phyloP scores from a whole-genome alignment of 805 yeast genomes.

The Tanozyma kutaoensis region DNA sequence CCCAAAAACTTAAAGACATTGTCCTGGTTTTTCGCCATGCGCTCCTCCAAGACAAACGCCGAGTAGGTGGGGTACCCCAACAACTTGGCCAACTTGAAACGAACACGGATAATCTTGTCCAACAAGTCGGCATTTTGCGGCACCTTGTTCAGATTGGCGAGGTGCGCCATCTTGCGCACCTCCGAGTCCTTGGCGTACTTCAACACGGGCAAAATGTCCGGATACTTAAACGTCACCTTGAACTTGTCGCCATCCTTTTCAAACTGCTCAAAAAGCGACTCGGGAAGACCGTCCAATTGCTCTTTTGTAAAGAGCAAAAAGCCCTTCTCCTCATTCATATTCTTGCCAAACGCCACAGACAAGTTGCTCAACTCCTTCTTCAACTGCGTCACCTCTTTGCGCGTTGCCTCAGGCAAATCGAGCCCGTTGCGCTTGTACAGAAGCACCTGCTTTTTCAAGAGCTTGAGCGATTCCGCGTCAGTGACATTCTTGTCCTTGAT shows the following conservation, averaged over 20 bases:
- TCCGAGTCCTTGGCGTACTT: slow-evolving; percentile 52
- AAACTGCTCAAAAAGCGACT: slow-evolving; percentile 44
- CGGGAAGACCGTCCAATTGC: slow-evolving; percentile 66
- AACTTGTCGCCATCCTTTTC: slow-evolving; percentile 27
- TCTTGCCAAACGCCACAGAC: slow-evolving; percentile 44
- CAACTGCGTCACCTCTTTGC: slow-evolving; percentile 43
- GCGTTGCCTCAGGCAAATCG: slow-evolving; percentile 38
- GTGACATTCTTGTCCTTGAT: slow-evolving; percentile 12
- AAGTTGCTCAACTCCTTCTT: slow-evolving; percentile 47
- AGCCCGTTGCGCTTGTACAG: slow-evolving; percentile 54
- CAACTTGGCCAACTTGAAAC: slow-evolving; percentile 47
- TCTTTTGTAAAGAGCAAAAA: slow-evolving; percentile 44
- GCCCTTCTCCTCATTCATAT: slow-evolving; percentile 61
- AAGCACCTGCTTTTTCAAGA: slow-evolving; percentile 40
- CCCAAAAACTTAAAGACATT: slow-evolving; percentile 48
- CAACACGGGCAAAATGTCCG: slow-evolving; percentile 67
- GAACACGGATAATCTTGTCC: slow-evolving; percentile 42
- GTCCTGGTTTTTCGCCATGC: slow-evolving; percentile 65
- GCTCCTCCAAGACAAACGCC: slow-evolving; percentile 56
- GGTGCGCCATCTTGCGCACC: slow-evolving; percentile 53
- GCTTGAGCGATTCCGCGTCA: slow-evolving; percentile 43
- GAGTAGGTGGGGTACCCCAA: slow-evolving; percentile 62
- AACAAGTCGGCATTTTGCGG: slow-evolving; percentile 53
- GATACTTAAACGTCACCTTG: slow-evolving; percentile 71
- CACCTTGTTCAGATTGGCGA: slow-evolving; percentile 52